phyloP scores from a whole-genome alignment of 768 basidiomycete genomes.

The Sporobolomyces phaffii region DNA sequence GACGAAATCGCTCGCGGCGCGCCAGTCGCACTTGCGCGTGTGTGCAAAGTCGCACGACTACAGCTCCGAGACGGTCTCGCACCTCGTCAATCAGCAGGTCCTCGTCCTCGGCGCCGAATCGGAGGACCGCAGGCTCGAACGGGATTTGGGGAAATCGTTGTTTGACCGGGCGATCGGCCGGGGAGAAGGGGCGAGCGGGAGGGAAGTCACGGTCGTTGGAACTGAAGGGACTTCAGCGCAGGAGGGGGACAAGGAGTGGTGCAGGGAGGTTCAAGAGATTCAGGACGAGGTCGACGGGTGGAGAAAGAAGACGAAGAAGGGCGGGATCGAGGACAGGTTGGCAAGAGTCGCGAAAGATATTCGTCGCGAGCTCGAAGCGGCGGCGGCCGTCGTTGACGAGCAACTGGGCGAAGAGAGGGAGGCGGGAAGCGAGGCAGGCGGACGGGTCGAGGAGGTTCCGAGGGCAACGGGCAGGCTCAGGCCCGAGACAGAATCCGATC shows the following conservation, averaged over 20 bases:
- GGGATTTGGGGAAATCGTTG: not conserved
- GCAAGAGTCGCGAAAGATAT: slow-evolving; percentile 24
- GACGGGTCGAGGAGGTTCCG: not conserved
- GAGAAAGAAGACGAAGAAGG: slow-evolving; percentile 12
- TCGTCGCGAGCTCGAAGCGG: not conserved
- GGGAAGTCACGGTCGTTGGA: slow-evolving; percentile 26
- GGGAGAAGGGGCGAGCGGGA: slow-evolving; percentile 15
- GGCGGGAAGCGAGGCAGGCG: not conserved
- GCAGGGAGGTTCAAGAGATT: not conserved
- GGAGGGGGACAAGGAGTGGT: not conserved
- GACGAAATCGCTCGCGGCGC: not conserved
- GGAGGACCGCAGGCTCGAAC: not conserved
- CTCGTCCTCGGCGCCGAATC: not conserved
- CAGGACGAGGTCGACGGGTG: slow-evolving; percentile 20
- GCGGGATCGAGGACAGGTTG: slow-evolving; percentile 5
- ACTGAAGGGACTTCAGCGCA: not conserved
- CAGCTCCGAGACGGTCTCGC: not conserved
- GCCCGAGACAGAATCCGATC: not conserved
- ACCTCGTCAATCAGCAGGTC: slow-evolving; percentile 13
- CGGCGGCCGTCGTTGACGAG: not conserved
- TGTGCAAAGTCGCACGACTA: slow-evolving; percentile 18
- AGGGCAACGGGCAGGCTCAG: slow-evolving; percentile 18
- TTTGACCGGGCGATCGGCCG: slow-evolving; percentile 26
- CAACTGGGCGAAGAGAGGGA: not conserved
- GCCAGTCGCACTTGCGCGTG: slow-evolving; percentile 18